Percentiles rank a stretch among this genome's conserved stretches.
Conservation (phyloP, 306 rosid species). For the Aeschynomene evenia region DNA sequence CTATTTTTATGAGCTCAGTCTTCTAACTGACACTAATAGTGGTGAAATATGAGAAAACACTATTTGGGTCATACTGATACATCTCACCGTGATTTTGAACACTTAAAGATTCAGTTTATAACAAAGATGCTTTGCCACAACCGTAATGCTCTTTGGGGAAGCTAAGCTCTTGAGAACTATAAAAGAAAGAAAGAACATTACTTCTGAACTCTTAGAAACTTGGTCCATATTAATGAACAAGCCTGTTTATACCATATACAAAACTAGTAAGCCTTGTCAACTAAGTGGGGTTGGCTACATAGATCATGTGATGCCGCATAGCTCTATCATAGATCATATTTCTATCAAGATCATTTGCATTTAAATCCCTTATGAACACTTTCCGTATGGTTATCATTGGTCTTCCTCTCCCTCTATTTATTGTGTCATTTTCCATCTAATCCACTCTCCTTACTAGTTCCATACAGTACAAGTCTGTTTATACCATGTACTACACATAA, state of each 20-base stretch:
- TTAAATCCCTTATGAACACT: too few relatives aligned
- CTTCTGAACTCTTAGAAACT: background rate
- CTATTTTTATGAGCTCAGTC: slow-evolving; percentile 5
- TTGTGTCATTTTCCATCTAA: too few relatives aligned
- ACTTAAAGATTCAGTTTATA: slow-evolving; percentile 5
- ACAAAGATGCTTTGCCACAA: background rate
- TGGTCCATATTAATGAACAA: background rate
- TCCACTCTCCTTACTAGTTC: too few relatives aligned
- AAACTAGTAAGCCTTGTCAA: too few relatives aligned
- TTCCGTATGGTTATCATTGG: too few relatives aligned
- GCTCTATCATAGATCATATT: too few relatives aligned
- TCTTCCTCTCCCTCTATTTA: too few relatives aligned
- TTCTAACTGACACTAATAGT: slow-evolving; percentile 1
- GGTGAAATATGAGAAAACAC: slow-evolving; percentile 4
- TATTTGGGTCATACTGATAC: background rate
- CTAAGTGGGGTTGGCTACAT: too few relatives aligned
- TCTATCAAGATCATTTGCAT: too few relatives aligned
- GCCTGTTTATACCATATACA: background rate
- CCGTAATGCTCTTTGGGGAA: background rate
- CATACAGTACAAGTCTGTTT: too few relatives aligned
- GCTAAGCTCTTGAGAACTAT: background rate
- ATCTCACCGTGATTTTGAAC: background rate
- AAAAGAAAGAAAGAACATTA: background rate
- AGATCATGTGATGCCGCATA: too few relatives aligned
- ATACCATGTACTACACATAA: background rate